phyloP scores from a whole-genome alignment of 306 rosid species.

The Quercus agrifolia region DNA sequence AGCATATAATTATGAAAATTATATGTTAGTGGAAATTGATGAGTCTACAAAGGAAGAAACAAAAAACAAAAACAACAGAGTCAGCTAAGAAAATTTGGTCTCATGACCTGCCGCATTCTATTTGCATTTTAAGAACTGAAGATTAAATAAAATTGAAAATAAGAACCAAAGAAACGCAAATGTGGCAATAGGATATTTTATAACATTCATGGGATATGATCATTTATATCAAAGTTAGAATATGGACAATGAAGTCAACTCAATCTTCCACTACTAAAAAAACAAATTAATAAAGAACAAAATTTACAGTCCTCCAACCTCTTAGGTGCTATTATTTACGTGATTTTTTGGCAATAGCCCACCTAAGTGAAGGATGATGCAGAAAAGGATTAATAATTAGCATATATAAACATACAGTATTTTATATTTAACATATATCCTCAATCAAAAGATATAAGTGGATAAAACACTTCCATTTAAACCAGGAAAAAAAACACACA shows the following conservation, averaged over 20 bases:
- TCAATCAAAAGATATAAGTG: not conserved
- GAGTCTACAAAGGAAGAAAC: too few relatives aligned
- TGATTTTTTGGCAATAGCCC: not conserved
- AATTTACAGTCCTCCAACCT: not conserved
- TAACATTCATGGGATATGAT: not conserved
- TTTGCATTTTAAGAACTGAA: slow-evolving; percentile 10
- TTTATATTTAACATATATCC: not conserved
- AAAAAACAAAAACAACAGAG: slow-evolving; percentile 12
- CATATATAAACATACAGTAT: not conserved
- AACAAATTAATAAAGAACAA: too few relatives aligned
- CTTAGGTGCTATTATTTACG: not conserved
- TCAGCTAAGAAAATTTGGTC: slow-evolving; percentile 23
- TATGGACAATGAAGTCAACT: too few relatives aligned
- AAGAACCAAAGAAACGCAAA: not conserved
- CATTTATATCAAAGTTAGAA: too few relatives aligned
- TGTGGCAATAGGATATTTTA: not conserved
- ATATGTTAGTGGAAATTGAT: too few relatives aligned
- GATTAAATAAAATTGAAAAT: not conserved
- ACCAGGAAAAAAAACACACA: slow-evolving; percentile 7
- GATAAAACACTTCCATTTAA: not conserved
- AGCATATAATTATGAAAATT: too few relatives aligned
- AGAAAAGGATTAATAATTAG: not conserved
- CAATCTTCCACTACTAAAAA: too few relatives aligned
- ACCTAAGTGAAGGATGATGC: not conserved
- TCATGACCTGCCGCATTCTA: slow-evolving; percentile 1